A percentile compares a stretch with the other conserved stretches of the same genome.
Conservation (phyloP, 2,329 filamentous ascomycete genomes). For the Penicillium decumbens region DNA sequence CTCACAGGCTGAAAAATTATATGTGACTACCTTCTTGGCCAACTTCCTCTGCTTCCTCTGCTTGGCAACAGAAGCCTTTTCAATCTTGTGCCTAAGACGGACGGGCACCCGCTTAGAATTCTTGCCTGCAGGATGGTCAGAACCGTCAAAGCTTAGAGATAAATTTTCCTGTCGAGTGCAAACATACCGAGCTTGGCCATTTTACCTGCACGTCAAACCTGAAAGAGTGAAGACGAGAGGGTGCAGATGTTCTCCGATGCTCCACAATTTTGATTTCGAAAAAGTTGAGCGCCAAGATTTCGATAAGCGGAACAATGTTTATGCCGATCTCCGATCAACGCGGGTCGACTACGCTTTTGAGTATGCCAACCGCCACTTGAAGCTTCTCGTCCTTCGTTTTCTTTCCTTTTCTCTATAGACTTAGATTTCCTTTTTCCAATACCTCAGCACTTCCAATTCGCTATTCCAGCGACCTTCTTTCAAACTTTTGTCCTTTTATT, state of each 20-base stretch:
- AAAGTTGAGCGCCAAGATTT: constrained; percentile 35
- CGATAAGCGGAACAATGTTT: constrained; percentile 33
- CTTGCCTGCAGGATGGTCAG: constrained; percentile 59
- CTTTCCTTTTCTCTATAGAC: constrained; percentile 6
- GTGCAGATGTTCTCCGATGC: constrained; percentile 10
- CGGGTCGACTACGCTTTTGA: constrained; percentile 14
- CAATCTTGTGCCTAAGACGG: constrained; percentile 89
- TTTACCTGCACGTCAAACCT: constrained; percentile 19
- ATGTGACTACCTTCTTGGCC: constrained; percentile 65
- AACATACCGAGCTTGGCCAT: constrained; percentile 42
- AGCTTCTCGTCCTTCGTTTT: not conserved
- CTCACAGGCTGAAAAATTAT: not conserved
- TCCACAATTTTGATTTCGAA: constrained; percentile 20
- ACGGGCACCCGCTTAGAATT: constrained; percentile 89
- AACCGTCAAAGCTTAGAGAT: not conserved
- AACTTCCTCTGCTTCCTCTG: constrained; percentile 84
- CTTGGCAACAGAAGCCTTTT: constrained; percentile 86
- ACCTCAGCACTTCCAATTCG: not conserved
- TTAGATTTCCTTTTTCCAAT: not conserved
- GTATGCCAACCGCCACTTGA: constrained; percentile 8
- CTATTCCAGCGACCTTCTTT: not conserved
- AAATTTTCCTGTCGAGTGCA: not conserved
- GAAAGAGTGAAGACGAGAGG: constrained; percentile 13
- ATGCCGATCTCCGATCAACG: constrained; percentile 33
- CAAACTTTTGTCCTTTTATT: not conserved